Evolutionary conservation across 2,329 filamentous ascomycete genomes (phyloP), one percentile per base, ranked within the genome.

Genomic region (Knufia fluminis): DNA sequence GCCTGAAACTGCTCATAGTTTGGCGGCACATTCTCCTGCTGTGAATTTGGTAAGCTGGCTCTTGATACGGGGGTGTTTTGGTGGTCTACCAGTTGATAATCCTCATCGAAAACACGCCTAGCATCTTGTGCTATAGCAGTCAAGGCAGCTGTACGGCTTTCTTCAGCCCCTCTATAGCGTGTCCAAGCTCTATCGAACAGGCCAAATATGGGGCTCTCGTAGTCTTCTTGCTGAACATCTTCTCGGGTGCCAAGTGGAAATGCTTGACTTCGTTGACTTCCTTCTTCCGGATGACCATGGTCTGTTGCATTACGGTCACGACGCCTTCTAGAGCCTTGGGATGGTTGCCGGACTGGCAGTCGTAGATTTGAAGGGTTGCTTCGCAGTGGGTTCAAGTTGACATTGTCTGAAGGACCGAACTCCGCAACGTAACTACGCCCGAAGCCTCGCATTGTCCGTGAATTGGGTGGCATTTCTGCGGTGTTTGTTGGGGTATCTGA

Each of bases 171-270:
- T 48, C 56, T 49, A 52, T 54, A 59, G 35, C 56, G 45, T 24
- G 35, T 52, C 55, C 53, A 58, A 14, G 54, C 56, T 43, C 56
- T 48, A 20, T 44, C 52, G 45, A 56, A 59, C 53, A 59, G 50
- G 6, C 44, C 45, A 24, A 52, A 43, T 3, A 59, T 28, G 10
- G 57, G 57, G 36, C 56, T 58, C n/a, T 52, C 46, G 36, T 58
- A 59, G 22, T 55, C 49, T 23, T 56, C 53, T 12, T 54, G 51
- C 44, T 58, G 51, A 9, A 58, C 49, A 45, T 59, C 57, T 43
- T 59, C 57, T 46, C 53, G 36, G 3, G 54, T 58, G 4, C 57
- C 57, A 28, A 59, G 56, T 6, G 56, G 52, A 44, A 56, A 57
- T 16, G 12, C 23, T 14, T 45, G 48, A 28, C 24, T 24, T 24